Base-by-base conservation (phyloP, 257 asterid genomes). In the Primulina tabacum region DNA sequence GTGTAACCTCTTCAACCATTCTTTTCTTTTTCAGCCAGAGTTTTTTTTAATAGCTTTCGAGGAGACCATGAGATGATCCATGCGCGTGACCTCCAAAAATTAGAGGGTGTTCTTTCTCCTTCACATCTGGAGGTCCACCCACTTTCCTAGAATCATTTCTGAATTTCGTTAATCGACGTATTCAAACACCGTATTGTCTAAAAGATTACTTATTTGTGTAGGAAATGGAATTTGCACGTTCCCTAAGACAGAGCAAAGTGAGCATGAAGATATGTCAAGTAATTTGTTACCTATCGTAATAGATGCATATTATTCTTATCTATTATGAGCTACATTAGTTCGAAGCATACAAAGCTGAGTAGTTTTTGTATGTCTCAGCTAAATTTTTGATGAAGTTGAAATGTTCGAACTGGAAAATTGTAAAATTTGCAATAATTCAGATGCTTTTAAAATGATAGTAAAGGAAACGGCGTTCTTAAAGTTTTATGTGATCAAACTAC, bases 211-310 rank as follows among this genome's bases (percentile, higher is more conserved):
- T 37, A 61, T 71, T 34, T 67, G 34, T 77, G 78, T 70, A 92
- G 97, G 99, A 94, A 79, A 91, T 94, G 99, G 97, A 89, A 79
- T 94, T 94, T 71, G 99, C 99, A 28, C 97, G 89, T 79, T 78
- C 95, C 57, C 67, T 91, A 60, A 89, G 97, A 84, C 89, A 87
- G 79, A 91, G 95, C 87, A 94, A 94, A 85, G 97, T 77, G 73
- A 87, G 77, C 85, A 88, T 94, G 72, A 94, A 91, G 82, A 86
- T 94, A 68, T 91, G 99, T 70, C 90, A 92, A 83, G 98, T 92
- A 74, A 76, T 74, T 68, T 75, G 60, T 59, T 26, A 53, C 2
- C 43, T 65, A 20, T 65, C 16, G 21, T 56, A 50, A 20, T 70
- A 37, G 34, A 40, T 21, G 6, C 64, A 47, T 65, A 34, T 59